phyloP scores from a whole-genome alignment of 1,284 basidiomycete genomes.

The Phylloboletellus chloephorus region DNA sequence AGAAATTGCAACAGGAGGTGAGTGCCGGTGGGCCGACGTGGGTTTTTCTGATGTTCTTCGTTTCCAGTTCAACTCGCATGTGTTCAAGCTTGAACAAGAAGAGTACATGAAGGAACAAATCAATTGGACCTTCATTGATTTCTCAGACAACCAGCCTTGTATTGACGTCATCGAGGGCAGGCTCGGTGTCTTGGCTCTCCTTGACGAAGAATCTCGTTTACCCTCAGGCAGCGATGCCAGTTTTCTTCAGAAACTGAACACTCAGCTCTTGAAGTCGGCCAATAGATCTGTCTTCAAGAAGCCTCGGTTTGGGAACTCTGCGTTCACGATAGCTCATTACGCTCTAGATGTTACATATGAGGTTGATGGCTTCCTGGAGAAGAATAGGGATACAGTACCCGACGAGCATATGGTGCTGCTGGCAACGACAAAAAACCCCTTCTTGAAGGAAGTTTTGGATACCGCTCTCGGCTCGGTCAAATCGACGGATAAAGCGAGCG shows the following conservation, averaged over 20 bases:
- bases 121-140: slow-evolving; percentile 99
- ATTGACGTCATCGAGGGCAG: slow-evolving; percentile 99
- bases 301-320: slow-evolving; percentile 93
- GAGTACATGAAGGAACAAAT: slow-evolving; percentile 99
- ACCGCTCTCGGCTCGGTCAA: slow-evolving; percentile 76
- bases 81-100: slow-evolving; percentile 99
- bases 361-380: slow-evolving; percentile 97
- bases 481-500: slow-evolving; percentile 42
- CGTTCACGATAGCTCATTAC: slow-evolving; percentile 98
- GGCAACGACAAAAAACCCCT: slow-evolving; percentile 81
- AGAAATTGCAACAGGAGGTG: slow-evolving; percentile 95
- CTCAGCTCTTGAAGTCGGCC: slow-evolving; percentile 80
- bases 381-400: slow-evolving; percentile 98
- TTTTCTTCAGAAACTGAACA: slow-evolving; percentile 91
- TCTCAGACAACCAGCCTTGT: slow-evolving; percentile 97
- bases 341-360: slow-evolving; percentile 98
- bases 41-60: slow-evolving; percentile 18
- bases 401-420: slow-evolving; percentile 94
- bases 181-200: slow-evolving; percentile 88
- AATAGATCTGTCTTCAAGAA: slow-evolving; percentile 94
- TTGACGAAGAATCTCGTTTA: slow-evolving; percentile 97
- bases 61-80: slow-evolving; percentile 89
- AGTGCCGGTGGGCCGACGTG: slow-evolving; percentile 8
- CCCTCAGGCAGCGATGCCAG: slow-evolving; percentile 92
- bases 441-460: slow-evolving; percentile 93